Evolutionary conservation across 768 basidiomycete species (phyloP).

Genomic region (Dioszegia hungarica): DNA sequence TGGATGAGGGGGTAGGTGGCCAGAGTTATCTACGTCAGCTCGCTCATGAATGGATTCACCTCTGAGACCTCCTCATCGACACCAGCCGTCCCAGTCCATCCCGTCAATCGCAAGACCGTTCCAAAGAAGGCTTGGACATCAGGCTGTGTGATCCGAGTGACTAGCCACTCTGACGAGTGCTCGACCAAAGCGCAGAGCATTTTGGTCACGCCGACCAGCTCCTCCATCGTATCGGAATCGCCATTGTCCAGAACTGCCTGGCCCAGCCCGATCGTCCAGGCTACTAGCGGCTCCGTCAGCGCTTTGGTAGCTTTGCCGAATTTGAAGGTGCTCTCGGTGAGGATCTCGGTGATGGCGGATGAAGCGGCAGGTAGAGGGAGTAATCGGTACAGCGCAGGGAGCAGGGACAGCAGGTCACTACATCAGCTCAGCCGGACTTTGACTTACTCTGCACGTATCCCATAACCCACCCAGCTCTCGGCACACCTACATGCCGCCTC

Average conservation of each 20-base stretch:
- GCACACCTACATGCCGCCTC: conserved; percentile 72
- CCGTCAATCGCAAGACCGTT: conserved; percentile 68
- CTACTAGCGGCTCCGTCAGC: conserved; percentile 78
- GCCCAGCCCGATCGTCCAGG: conserved; percentile 62
- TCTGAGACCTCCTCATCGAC: conserved; percentile 84
- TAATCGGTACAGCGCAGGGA: conserved; percentile 57
- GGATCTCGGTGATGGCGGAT: conserved; percentile 65
- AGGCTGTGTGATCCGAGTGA: conserved; percentile 58
- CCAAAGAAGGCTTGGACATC: conserved; percentile 68
- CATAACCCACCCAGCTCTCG: conserved; percentile 71
- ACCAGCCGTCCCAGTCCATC: conserved; percentile 68
- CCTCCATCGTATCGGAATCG: conserved; percentile 39
- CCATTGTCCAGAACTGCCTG: no score
- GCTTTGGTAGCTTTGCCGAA: conserved; percentile 65
- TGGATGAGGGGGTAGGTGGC: conserved; percentile 88
- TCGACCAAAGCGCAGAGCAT: conserved; percentile 76
- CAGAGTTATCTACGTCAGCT: conserved; percentile 54
- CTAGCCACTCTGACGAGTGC: conserved; percentile 75
- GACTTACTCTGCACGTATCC: conserved; percentile 63
- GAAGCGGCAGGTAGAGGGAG: conserved; percentile 66
- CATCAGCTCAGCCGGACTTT: conserved; percentile 3
- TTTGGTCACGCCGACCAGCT: conserved; percentile 69
- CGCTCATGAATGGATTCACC: conserved; percentile 21
- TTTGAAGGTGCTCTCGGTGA: conserved; percentile 67
- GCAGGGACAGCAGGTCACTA: conserved; percentile 62